A percentile compares a stretch with the other conserved stretches of the same genome.
These are phyloP conservation scores for Vicia faba DNA, from an alignment of 306 rosid genomes.

Conservation along the genomic window DNA sequence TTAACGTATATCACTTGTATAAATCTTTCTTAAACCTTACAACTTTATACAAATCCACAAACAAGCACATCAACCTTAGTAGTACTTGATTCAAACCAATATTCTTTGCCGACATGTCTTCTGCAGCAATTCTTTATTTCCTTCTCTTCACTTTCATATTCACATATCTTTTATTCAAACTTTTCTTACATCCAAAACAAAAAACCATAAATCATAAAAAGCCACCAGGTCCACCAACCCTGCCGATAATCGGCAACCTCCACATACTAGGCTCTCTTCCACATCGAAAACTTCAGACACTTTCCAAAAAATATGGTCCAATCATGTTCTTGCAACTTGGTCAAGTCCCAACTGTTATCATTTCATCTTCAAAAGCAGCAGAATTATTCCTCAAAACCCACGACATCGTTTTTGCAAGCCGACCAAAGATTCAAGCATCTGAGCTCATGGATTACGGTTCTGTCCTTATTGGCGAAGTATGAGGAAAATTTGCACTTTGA, in stretches of 20 bases:
- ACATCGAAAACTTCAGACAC: not conserved
- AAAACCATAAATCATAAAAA: not conserved
- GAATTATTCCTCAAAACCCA: not conserved
- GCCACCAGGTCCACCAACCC: conserved; percentile 2
- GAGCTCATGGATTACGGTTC: not conserved
- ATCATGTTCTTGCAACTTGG: not conserved
- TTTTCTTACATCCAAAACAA: not conserved
- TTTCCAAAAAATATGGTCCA: conserved; percentile 6
- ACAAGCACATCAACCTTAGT: not conserved
- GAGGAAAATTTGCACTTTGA: conserved; percentile 33
- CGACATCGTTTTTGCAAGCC: not conserved
- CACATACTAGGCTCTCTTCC: not conserved
- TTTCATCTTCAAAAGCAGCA: conserved; percentile 2
- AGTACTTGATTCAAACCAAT: not conserved
- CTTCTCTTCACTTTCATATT: not conserved
- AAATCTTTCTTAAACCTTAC: no score
- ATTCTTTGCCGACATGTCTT: not conserved
- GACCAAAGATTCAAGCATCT: not conserved
- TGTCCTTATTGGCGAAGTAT: conserved; percentile 9
- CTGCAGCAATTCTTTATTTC: not conserved
- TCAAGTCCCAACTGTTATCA: not conserved
- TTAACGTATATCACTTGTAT: no score
- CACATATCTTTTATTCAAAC: not conserved
- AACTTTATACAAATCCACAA: not conserved
- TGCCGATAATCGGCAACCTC: not conserved